Evolutionary conservation across 441 rosid genomes (phyloP).

Genomic region (Rhodomyrtus psidioides): DNA sequence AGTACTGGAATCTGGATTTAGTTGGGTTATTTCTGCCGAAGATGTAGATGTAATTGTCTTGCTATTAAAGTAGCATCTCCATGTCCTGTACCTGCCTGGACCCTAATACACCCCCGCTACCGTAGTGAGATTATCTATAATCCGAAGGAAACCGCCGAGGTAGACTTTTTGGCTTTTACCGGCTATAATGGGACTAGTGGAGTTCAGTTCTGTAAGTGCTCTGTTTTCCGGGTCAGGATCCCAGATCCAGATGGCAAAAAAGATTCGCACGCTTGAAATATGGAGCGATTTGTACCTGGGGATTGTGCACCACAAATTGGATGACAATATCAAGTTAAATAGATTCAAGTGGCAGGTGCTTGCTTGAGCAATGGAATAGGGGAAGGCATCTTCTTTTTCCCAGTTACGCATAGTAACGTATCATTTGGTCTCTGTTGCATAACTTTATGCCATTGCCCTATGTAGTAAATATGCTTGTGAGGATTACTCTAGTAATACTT

Average conservation of each 20-base stretch:
- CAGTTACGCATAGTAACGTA: background rate
- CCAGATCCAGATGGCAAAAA: background rate
- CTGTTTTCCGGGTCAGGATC: background rate
- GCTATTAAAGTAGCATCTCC: background rate
- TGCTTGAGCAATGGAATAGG: background rate
- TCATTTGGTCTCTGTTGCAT: background rate
- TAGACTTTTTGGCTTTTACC: background rate
- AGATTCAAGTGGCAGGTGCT: background rate
- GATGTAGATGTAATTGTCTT: background rate
- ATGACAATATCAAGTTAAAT: background rate
- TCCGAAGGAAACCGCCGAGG: background rate
- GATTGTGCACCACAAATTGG: background rate
- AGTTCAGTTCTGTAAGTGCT: background rate
- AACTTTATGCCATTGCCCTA: background rate
- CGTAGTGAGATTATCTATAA: background rate
- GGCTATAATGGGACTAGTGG: background rate
- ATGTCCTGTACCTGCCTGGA: background rate
- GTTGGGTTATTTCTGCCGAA: background rate
- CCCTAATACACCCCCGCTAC: background rate
- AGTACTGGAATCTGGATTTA: background rate
- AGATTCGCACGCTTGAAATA: background rate
- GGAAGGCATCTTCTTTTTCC: background rate
- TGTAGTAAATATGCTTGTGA: background rate
- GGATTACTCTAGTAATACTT: background rate
- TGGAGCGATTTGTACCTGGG: background rate